phyloP scores from a whole-genome alignment of 1,139 yeast species.

The Lodderomyces pseudojiufengensis region DNA sequence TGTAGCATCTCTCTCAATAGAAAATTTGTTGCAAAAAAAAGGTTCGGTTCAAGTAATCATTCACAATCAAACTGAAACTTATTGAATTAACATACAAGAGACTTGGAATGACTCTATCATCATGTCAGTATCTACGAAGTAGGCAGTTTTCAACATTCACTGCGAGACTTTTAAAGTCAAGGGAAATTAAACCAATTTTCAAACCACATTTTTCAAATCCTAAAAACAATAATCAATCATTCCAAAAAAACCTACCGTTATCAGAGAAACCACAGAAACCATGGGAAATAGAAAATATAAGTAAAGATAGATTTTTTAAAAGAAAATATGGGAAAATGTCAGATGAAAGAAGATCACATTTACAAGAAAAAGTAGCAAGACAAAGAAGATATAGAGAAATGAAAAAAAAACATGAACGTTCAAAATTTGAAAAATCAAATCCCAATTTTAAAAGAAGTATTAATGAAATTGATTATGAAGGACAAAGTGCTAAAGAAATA shows the following conservation, averaged over 20 bases:
- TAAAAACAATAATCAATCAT: constrained; percentile 11
- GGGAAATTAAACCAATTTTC: constrained; percentile 13
- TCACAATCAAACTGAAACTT: no score
- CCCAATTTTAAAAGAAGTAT: constrained; percentile 8
- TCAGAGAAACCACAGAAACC: constrained; percentile 19
- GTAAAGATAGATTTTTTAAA: constrained; percentile 41
- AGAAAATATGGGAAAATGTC: constrained; percentile 35
- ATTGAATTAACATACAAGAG: no score
- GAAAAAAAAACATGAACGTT: constrained; percentile 16
- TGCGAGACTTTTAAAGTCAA: not conserved
- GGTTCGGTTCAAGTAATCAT: no score
- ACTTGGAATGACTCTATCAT: no score
- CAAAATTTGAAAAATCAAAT: constrained; percentile 10
- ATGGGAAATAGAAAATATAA: constrained; percentile 37
- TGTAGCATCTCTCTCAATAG: no score
- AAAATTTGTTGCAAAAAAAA: no score
- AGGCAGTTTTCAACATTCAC: constrained; percentile 4
- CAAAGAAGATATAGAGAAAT: constrained; percentile 27
- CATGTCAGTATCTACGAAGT: not conserved
- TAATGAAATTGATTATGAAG: constrained; percentile 2
- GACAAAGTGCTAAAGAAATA: constrained; percentile 4
- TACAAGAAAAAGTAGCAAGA: constrained; percentile 36
- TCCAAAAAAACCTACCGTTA: constrained; percentile 14
- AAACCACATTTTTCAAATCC: constrained; percentile 19
- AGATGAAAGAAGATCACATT: constrained; percentile 24